A percentile compares a stretch with the other conserved stretches of the same genome.
Conservation (phyloP, 2,329 filamentous ascomycete species). For the Annulohypoxylon truncatum region DNA sequence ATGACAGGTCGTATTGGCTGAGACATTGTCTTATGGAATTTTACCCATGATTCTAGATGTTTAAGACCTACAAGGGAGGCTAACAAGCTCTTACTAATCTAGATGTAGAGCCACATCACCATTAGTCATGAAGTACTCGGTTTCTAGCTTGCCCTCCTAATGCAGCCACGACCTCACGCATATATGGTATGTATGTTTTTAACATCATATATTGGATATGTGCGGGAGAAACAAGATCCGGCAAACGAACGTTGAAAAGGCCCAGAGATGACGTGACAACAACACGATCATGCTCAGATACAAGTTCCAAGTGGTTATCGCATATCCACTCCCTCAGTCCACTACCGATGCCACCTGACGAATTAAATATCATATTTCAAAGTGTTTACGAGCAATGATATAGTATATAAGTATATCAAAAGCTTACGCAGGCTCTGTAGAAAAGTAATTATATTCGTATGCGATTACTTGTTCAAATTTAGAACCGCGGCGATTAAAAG, state of each 20-base stretch:
- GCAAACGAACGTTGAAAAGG: background rate
- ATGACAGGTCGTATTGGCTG: background rate
- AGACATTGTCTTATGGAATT: conserved; percentile 5
- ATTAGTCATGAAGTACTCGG: background rate
- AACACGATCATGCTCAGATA: background rate
- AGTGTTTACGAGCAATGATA: background rate
- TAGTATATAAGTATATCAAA: conserved; percentile 5
- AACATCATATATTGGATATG: background rate
- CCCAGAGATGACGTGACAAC: background rate
- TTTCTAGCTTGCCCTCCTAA: background rate
- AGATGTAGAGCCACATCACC: background rate
- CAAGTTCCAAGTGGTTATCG: background rate
- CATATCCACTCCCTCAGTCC: background rate
- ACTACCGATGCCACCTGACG: background rate
- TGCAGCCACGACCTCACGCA: background rate
- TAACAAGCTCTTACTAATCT: background rate
- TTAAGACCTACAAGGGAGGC: background rate
- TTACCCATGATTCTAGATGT: background rate
- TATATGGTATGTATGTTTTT: background rate
- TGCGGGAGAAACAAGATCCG: background rate
- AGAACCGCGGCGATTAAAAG: conserved; percentile 22
- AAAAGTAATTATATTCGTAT: conserved; percentile 28
- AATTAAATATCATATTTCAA: background rate
- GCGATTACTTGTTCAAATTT: conserved; percentile 21
- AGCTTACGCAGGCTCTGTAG: background rate